These are phyloP conservation scores for Colletotrichum chrysophilum DNA, from an alignment of 2,329 filamentous ascomycete species.

Conservation along the genomic window DNA sequence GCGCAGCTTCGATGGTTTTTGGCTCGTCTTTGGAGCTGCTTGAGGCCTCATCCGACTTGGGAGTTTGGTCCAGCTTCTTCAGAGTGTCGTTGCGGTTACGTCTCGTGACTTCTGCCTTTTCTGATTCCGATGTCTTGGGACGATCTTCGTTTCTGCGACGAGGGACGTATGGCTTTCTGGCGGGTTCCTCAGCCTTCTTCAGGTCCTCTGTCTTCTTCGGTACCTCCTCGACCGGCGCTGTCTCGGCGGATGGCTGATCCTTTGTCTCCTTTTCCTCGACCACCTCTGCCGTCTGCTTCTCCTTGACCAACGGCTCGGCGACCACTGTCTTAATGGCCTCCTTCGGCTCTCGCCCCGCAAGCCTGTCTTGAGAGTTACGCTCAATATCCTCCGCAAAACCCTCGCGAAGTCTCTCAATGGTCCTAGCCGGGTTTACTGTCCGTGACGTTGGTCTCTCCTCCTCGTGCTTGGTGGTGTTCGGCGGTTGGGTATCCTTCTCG, in stretches of 20 bases:
- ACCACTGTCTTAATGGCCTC: neutral
- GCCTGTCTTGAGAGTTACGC: neutral
- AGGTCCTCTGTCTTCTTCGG: neutral
- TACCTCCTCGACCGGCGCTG: neutral
- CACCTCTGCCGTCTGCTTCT: neutral
- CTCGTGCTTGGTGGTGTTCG: neutral
- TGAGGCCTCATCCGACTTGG: neutral
- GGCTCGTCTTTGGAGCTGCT: neutral
- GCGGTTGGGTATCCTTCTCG: neutral
- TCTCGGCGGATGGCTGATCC: neutral
- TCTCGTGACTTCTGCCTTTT: neutral
- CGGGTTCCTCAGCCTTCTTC: neutral
- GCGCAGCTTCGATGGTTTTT: conserved; percentile 21
- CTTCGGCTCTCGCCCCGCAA: neutral
- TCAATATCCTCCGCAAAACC: neutral
- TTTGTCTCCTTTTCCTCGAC: neutral
- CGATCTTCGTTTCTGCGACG: neutral
- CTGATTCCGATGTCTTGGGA: neutral
- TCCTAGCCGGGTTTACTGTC: neutral
- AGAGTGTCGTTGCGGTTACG: neutral
- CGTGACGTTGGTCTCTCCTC: neutral
- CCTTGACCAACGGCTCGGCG: neutral
- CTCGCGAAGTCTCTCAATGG: neutral
- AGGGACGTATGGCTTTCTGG: neutral
- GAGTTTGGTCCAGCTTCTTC: neutral